phyloP scores from a whole-genome alignment of 176 grass and related monocot species.

The Triticum timopheevii region DNA sequence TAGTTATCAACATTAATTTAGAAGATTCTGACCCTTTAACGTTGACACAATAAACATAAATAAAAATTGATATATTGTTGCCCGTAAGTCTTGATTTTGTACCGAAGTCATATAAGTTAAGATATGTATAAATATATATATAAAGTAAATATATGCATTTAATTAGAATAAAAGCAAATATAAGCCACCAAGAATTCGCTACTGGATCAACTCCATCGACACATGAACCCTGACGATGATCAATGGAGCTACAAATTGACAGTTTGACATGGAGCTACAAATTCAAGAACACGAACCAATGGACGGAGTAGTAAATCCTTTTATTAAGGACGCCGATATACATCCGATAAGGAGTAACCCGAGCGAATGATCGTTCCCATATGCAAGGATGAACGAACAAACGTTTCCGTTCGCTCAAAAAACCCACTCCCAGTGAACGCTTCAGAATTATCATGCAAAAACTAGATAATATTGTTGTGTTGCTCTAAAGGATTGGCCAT shows the following conservation, averaged over 20 bases:
- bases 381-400: no score
- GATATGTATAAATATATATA: not conserved
- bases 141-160: no score
- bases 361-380: no score
- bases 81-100: not conserved
- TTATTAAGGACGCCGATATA: no score
- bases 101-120: not conserved
- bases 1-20: not conserved
- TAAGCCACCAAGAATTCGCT: not conserved
- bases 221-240: not conserved
- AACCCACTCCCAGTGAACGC: no score
- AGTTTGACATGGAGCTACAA: not conserved
- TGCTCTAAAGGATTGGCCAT: no score
- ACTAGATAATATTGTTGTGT: no score
- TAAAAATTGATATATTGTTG: not conserved
- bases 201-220: not conserved
- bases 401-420: no score
- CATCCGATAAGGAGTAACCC: no score
- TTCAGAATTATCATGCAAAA: no score
- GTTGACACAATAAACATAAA: not conserved
- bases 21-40: not conserved
- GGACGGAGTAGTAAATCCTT: not conserved
- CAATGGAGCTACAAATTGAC: not conserved
- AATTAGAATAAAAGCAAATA: no score
- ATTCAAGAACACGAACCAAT: not conserved